Percentiles rank a stretch among this genome's conserved stretches.
These are phyloP conservation scores for Thelonectria blattea DNA, from an alignment of 2,329 filamentous ascomycete species.

Conservation along the genomic window DNA sequence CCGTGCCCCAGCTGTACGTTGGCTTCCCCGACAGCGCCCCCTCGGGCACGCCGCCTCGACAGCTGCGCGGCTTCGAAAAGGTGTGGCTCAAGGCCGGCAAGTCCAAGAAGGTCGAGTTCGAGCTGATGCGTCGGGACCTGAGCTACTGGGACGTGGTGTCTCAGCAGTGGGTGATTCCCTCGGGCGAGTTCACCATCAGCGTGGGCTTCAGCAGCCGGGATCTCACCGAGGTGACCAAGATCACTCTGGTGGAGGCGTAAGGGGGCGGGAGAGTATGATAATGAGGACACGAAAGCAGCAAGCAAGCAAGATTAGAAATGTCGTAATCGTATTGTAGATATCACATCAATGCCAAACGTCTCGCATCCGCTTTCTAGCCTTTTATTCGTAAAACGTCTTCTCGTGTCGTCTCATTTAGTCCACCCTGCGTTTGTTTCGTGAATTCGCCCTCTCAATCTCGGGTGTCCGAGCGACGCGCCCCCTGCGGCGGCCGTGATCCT, in stretches of 20 bases:
- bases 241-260: slow-evolving; percentile 31
- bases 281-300: slow-evolving; percentile 31
- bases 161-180: slow-evolving; percentile 48
- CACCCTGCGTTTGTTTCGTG: slow-evolving; percentile 34
- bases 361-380: slow-evolving; percentile 5
- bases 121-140: slow-evolving; percentile 54
- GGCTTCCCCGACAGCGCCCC: slow-evolving; percentile 46
- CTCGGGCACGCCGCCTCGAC: slow-evolving; percentile 53
- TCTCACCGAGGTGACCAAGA: slow-evolving; percentile 32
- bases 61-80: slow-evolving; percentile 61
- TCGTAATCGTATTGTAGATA: slow-evolving; percentile 10
- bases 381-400: slow-evolving; percentile 1
- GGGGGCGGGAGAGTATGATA: slow-evolving; percentile 11
- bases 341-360: slow-evolving; percentile 7
- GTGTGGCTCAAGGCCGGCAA: slow-evolving; percentile 49
- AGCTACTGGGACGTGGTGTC: slow-evolving; percentile 55
- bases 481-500: slow-evolving; percentile 20
- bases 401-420: slow-evolving; percentile 17
- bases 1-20: slow-evolving; percentile 64
- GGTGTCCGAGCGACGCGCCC: slow-evolving; percentile 26
- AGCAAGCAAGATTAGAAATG: slow-evolving; percentile 11
- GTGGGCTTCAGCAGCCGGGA: slow-evolving; percentile 39
- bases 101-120: slow-evolving; percentile 49
- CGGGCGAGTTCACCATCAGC: slow-evolving; percentile 35
- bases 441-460: slow-evolving; percentile 35